These are phyloP conservation scores for Pseudozyma pruni DNA, from an alignment of 1,284 basidiomycete species.

Conservation along the genomic window DNA sequence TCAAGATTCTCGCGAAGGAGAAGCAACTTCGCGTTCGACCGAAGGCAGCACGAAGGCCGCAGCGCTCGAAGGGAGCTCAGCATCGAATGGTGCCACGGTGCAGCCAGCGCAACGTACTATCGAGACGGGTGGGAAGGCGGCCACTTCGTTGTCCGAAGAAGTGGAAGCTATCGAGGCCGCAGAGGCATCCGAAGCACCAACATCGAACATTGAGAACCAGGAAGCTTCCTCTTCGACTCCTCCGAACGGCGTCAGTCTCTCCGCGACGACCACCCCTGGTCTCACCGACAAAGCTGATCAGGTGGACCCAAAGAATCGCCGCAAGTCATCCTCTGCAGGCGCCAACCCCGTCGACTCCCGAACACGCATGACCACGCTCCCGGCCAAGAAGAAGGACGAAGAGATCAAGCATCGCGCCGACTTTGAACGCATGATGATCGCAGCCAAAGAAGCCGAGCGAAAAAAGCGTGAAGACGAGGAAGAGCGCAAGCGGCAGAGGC, in stretches of 20 bases:
- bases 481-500: slow-evolving; percentile 28
- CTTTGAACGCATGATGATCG: slow-evolving; percentile 91
- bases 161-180: slow-evolving; percentile 22
- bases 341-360: slow-evolving; percentile 70
- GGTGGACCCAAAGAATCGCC: slow-evolving; percentile 18
- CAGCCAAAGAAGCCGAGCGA: slow-evolving; percentile 46
- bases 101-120: too few species aligned
- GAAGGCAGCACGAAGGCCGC: too few species aligned
- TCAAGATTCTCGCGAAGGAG: neutral
- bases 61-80: too few species aligned
- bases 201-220: neutral
- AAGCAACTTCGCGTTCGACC: too few species aligned
- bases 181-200: neutral
- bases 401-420: slow-evolving; percentile 85
- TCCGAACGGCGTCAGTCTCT: neutral
- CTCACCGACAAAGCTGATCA: slow-evolving; percentile 48
- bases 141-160: slow-evolving; percentile 28
- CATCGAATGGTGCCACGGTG: too few species aligned
- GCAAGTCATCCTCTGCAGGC: slow-evolving; percentile 33
- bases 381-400: slow-evolving; percentile 83
- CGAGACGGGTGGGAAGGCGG: too few species aligned
- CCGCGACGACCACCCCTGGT: slow-evolving; percentile 4
- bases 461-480: slow-evolving; percentile 50
- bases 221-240: neutral
- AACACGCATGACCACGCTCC: slow-evolving; percentile 79